Percentiles rank a stretch among this genome's conserved stretches.
Evolutionary conservation across 2,329 filamentous ascomycete genomes (phyloP).

Genomic region (Curvularia eragrostidis): DNA sequence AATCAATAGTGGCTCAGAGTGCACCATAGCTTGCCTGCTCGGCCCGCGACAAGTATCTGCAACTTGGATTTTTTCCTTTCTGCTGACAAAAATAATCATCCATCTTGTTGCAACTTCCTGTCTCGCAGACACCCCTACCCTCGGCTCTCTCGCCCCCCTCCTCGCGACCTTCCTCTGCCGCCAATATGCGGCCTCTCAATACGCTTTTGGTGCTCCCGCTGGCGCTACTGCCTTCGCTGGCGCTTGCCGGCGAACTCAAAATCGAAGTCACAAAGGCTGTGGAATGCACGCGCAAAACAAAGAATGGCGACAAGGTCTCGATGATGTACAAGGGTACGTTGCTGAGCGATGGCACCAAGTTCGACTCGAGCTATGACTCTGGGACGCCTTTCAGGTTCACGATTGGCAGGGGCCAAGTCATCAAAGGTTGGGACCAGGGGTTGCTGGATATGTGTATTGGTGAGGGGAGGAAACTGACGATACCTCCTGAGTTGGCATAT

Average conservation of each 20-base stretch:
- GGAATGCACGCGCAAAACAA: conserved; percentile 54
- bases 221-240: conserved; percentile 30
- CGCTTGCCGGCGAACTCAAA: conserved; percentile 38
- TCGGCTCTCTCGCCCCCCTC: conserved; percentile 2
- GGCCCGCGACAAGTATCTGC: not conserved
- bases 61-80: not conserved
- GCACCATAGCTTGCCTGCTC: not conserved
- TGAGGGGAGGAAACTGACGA: conserved; percentile 86
- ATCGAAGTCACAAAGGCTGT: conserved; percentile 54
- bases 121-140: conserved; percentile 5
- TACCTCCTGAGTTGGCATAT: conserved; percentile 87
- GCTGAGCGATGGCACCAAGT: conserved; percentile 70
- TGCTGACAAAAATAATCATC: not conserved
- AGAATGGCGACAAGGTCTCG: conserved; percentile 55
- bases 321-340: conserved; percentile 61
- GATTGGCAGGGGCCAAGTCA: conserved; percentile 82
- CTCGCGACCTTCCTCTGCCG: not conserved
- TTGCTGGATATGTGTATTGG: conserved; percentile 94
- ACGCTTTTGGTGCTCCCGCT: conserved; percentile 33
- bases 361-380: conserved; percentile 84
- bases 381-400: conserved; percentile 77
- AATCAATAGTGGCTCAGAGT: conserved; percentile 13
- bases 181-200: conserved; percentile 40
- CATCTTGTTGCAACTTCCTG: not conserved
- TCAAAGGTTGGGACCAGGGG: conserved; percentile 93